These are phyloP conservation scores for Tulasnella sp. DNA, from an alignment of 768 basidiomycete species.

Conservation along the genomic window DNA sequence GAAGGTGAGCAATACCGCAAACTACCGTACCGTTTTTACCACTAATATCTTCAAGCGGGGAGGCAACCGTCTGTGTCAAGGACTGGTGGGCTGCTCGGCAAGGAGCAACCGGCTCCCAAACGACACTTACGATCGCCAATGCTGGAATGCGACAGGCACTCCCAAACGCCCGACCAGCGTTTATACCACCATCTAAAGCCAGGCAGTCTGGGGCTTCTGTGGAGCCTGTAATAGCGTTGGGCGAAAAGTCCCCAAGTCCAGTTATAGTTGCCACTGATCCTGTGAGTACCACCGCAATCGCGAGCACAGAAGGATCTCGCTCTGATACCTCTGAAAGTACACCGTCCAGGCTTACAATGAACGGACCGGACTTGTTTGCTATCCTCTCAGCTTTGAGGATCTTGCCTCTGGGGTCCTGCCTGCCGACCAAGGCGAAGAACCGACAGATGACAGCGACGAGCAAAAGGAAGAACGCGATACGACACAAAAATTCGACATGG, in stretches of 20 bases:
- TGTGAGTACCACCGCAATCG: constrained; percentile 25
- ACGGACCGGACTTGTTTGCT: constrained; percentile 43
- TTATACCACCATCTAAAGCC: constrained; percentile 12
- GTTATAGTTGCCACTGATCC: constrained; percentile 38
- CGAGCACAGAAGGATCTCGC: not conserved
- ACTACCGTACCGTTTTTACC: not conserved
- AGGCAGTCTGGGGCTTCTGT: constrained; percentile 19
- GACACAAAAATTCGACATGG: constrained; percentile 35
- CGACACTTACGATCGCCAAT: constrained; percentile 20
- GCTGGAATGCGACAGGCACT: not conserved
- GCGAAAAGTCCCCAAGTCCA: constrained; percentile 26
- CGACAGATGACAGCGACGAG: not conserved
- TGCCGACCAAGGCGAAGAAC: constrained; percentile 18
- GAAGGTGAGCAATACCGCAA: constrained; percentile 13
- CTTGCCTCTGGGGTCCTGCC: constrained; percentile 46
- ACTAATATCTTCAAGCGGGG: constrained; percentile 36
- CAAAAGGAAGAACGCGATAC: not conserved
- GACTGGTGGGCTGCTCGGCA: constrained; percentile 43
- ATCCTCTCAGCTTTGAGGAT: constrained; percentile 48
- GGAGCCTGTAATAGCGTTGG: constrained; percentile 14
- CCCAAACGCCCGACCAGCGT: not conserved
- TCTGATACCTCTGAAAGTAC: constrained; percentile 31
- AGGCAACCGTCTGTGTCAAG: constrained; percentile 45
- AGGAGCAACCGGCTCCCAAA: not conserved
- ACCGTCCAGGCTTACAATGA: constrained; percentile 47